These are phyloP conservation scores for Thielaviopsis musarum DNA, from an alignment of 2,329 filamentous ascomycete genomes.

Conservation along the genomic window DNA sequence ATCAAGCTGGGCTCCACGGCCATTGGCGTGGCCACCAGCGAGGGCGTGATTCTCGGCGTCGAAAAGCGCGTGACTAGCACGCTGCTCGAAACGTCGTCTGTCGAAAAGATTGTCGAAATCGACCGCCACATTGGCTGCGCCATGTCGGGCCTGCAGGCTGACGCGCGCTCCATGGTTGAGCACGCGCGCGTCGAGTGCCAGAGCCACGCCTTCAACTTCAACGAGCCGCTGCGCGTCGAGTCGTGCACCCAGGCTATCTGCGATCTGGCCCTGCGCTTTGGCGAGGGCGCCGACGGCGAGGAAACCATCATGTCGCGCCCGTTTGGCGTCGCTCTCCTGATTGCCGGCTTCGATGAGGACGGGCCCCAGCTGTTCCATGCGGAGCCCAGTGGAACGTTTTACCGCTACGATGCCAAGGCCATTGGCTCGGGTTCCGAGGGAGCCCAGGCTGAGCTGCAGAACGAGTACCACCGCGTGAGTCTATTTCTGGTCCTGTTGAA, in stretches of 20 bases:
- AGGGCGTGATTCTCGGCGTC: constrained; percentile 90
- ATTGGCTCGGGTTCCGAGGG: constrained; percentile 96
- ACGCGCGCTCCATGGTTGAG: constrained; percentile 94
- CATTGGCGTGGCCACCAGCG: constrained; percentile 90
- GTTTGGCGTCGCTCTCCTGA: constrained; percentile 90
- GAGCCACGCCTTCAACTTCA: constrained; percentile 96
- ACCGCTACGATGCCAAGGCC: constrained; percentile 96
- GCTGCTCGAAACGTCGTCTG: constrained; percentile 89
- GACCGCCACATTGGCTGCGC: constrained; percentile 97
- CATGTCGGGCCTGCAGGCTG: constrained; percentile 95
- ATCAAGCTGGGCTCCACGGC: constrained; percentile 98
- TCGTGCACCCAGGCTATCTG: constrained; percentile 98
- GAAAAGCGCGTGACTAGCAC: constrained; percentile 98
- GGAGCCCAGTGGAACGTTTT: constrained; percentile 95
- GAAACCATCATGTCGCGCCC: constrained; percentile 98
- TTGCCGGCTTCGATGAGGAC: constrained; percentile 94
- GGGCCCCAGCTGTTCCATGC: constrained; percentile 95
- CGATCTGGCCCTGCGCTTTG: constrained; percentile 87
- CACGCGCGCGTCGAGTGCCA: constrained; percentile 96
- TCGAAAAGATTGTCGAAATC: constrained; percentile 99
- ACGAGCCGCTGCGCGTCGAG: constrained; percentile 86
- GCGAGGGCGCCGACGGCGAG: constrained; percentile 91
- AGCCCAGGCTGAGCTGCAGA: constrained; percentile 93
- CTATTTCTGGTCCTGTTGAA: background rate
- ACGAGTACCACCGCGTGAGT: constrained; percentile 82